Base-by-base conservation (phyloP, 805 yeast genomes). In the Yueomyces sp. region DNA sequence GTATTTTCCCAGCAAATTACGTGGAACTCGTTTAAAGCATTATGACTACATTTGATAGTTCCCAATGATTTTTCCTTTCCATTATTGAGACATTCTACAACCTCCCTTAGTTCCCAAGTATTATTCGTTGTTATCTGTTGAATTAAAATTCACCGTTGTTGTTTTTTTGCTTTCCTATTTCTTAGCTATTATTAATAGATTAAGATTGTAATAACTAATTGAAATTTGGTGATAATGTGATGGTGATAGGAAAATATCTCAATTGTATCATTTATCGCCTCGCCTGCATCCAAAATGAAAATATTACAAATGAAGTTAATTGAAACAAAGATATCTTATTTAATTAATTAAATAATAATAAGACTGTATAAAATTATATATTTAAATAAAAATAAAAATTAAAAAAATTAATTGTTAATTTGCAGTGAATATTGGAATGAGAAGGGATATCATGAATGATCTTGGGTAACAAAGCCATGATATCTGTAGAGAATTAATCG, bases 1-100 rank as follows among this genome's bases (percentile, higher is more conserved):
- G 98, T 38, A 88, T 88, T 27, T 90, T 90, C 73, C 98, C 98
- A 7, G 98, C 98, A 2, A 90, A 90, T 61, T 90, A 90, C 58
- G 96, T 92, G 36, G 94, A 87, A 59, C 62, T 87, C 53, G 67
- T 66, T 26, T 66, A 43, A 49, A 7, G 34, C 11, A 31, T 8
- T 31, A 31, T 19, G 19, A 19, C 19, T 19, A 19, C 19, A 19
- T 19, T 19, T 19, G 19, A 19, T 19, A 19, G 19, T 19, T 26
- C 19, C 26, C 11, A 39, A 3, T 19, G 7, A 3, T 29, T 26
- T 8, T 3, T 26, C 11, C 26, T 7, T 30, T 27, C 12, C 11
- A 38, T 6, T 19, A 8, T 8, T 12, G 33, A 41, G 27, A 26
- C 37, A n/a, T 4, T 29, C 9, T 41, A 37, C 34, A 8, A 40